Base-by-base conservation (phyloP, 805 yeast species). In the Lipomyces orientalis region DNA sequence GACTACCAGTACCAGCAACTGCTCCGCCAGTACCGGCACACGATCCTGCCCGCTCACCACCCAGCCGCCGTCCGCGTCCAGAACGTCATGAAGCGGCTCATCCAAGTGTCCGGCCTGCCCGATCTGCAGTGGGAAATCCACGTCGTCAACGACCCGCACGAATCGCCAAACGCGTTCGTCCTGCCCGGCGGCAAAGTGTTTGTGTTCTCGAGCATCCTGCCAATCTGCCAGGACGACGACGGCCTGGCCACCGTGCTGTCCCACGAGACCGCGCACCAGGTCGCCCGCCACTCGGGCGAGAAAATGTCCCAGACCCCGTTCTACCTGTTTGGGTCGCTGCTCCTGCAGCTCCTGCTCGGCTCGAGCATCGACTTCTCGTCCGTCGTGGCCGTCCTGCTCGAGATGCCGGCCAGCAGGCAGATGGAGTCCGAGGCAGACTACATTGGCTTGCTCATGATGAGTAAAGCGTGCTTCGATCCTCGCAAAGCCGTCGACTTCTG, bases 351-450 rank as follows among this genome's bases (percentile, higher is more conserved):
- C 0, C 72, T 87, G n/a, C 84, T 93, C 4, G 92, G 96, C 4
- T 79, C 87, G 5, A 79, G 83, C 62, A 73, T 79, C 58, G 75
- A 90, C 31, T 62, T 61, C 25, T 52, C 64, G 64, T 70, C 90
- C 39, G 77, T 91, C 16, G 72, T 84, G 33, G 83, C 83, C 34
- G 83, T 92, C 0, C 76, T 87, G 14, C 76, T 93, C 60, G 85
- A 87, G 71, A 85, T 89, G 85, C 98, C 98, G 0, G 90, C 96
- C 0, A 90, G 97, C 0, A 83, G 99, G 74, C 91, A 87, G 67
- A 92, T 92, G 97, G 99, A 95, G 78, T 85, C 92, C 0, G 99
- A 95, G 77, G 98, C 99, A 0, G 99, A 95, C 78, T 88, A 89
- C 74, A 93, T 95, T 37, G 99, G 99, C 0, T 81, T 95, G 68